These are phyloP conservation scores for Taxillus chinensis DNA, from an alignment of 164 flowering plant genomes.

Conservation along the genomic window DNA sequence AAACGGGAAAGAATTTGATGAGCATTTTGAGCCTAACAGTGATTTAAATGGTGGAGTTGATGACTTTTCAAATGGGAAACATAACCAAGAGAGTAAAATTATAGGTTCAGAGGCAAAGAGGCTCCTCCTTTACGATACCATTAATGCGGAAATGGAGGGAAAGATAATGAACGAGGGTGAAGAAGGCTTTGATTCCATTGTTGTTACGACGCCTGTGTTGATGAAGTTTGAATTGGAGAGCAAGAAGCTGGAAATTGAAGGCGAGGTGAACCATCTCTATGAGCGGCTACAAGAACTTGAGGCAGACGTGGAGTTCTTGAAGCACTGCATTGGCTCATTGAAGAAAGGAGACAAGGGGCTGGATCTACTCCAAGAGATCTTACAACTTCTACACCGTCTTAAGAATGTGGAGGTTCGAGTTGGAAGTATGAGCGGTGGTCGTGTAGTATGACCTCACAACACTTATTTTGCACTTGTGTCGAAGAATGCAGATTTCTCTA, in stretches of 20 bases:
- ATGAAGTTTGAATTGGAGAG: slow-evolving; percentile 20
- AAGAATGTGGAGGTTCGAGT: slow-evolving; percentile 58
- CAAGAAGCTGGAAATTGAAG: slow-evolving; percentile 42
- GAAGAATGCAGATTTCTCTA: slow-evolving; percentile 12
- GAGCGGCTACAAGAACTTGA: slow-evolving; percentile 87
- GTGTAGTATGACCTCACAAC: slow-evolving; percentile 8
- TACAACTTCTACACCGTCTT: slow-evolving; percentile 75
- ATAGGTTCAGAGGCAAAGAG: slow-evolving; percentile 43
- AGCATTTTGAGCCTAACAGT: slow-evolving; percentile 7
- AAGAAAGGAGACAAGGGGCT: slow-evolving; percentile 86
- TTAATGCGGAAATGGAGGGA: slow-evolving; percentile 27
- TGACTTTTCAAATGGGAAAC: slow-evolving; percentile 34
- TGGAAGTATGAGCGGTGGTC: slow-evolving; percentile 30
- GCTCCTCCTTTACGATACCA: slow-evolving; percentile 67
- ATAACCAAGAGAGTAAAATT: slow-evolving; percentile 28
- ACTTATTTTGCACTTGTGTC: not conserved
- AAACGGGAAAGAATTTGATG: slow-evolving; percentile 21
- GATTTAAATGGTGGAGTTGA: slow-evolving; percentile 28
- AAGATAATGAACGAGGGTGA: slow-evolving; percentile 24
- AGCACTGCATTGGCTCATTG: slow-evolving; percentile 69
- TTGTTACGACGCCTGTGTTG: slow-evolving; percentile 13
- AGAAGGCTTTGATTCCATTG: slow-evolving; percentile 21
- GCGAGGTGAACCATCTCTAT: slow-evolving; percentile 75
- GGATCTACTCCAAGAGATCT: slow-evolving; percentile 76
- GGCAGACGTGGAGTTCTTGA: slow-evolving; percentile 74